A percentile compares a stretch with the other conserved stretches of the same genome.
Conservation (phyloP, 1,139 yeast genomes). For the Taphrina pruni region DNA sequence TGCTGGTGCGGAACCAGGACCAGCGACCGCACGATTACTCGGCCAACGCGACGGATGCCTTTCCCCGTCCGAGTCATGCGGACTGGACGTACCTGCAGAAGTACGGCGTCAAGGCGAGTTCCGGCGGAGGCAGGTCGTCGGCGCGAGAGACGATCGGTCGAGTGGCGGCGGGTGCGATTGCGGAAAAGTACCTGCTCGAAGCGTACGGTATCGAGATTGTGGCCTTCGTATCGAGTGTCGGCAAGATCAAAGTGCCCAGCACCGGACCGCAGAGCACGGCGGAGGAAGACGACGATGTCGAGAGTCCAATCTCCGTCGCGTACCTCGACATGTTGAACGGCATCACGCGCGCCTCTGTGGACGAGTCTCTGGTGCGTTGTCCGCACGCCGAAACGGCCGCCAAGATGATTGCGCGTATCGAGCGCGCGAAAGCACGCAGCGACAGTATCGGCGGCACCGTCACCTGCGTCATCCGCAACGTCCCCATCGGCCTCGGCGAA, state of each 20-base stretch:
- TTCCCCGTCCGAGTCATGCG: slow-evolving; percentile 98
- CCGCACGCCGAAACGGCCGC: slow-evolving; percentile 77
- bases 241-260: slow-evolving; percentile 56
- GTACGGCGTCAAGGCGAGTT: slow-evolving; percentile 89
- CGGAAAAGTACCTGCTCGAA: slow-evolving; percentile 81
- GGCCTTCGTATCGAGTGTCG: slow-evolving; percentile 93
- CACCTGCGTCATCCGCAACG: slow-evolving; percentile 92
- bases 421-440: slow-evolving; percentile 79
- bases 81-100: slow-evolving; percentile 90
- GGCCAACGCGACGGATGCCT: slow-evolving; percentile 75
- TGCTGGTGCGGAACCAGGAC: slow-evolving; percentile 91
- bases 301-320: slow-evolving; percentile 68
- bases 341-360: slow-evolving; percentile 87
- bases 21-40: slow-evolving; percentile 96
- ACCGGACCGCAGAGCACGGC: slow-evolving; percentile 41
- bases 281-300: slow-evolving; percentile 57
- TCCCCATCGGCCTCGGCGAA: slow-evolving; percentile 94
- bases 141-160: slow-evolving; percentile 98
- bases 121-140: slow-evolving; percentile 96
- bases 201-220: slow-evolving; percentile 89
- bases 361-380: slow-evolving; percentile 90
- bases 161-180: slow-evolving; percentile 98
- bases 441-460: slow-evolving; percentile 98
- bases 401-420: slow-evolving; percentile 84
- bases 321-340: slow-evolving; percentile 72